phyloP scores from a whole-genome alignment of 306 rosid species.

The Trifolium dubium region DNA sequence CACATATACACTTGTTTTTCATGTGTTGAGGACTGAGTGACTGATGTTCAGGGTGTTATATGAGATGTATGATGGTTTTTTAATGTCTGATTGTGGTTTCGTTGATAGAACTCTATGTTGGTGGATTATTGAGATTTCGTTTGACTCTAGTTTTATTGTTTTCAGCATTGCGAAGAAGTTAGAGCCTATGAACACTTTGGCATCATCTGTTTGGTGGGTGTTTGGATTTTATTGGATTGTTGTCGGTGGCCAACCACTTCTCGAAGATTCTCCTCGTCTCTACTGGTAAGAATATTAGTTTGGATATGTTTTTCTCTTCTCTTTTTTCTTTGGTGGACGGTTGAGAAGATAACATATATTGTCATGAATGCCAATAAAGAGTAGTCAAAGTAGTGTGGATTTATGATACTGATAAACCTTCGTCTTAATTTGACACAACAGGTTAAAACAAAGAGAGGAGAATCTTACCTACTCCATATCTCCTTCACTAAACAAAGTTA shows the following conservation, averaged over 20 bases:
- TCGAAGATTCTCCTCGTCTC: constrained; percentile 84
- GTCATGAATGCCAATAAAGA: constrained; percentile 26
- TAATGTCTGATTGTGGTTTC: constrained; percentile 7
- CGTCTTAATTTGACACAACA: neutral
- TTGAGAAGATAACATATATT: neutral
- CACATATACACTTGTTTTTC: constrained; percentile 1
- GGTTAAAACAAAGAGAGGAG: neutral
- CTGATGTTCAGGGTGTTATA: constrained; percentile 29
- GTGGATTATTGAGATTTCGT: constrained; percentile 31
- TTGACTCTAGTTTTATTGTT: constrained; percentile 30
- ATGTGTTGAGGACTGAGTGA: constrained; percentile 28
- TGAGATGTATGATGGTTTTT: constrained; percentile 29
- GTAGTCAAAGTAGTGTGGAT: neutral
- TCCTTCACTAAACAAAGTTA: constrained; percentile 5
- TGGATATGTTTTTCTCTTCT: constrained; percentile 10
- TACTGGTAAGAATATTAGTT: constrained; percentile 62
- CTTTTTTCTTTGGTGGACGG: neutral
- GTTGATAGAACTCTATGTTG: constrained; percentile 5
- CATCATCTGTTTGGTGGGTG: constrained; percentile 86
- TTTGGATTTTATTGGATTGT: constrained; percentile 90
- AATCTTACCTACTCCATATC: neutral
- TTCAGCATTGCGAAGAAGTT: constrained; percentile 67
- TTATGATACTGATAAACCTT: neutral
- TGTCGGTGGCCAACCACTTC: constrained; percentile 74
- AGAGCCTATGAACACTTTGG: constrained; percentile 65